Conservation (phyloP, 163 green algal species). For the Scenedesmus sp. region DNA sequence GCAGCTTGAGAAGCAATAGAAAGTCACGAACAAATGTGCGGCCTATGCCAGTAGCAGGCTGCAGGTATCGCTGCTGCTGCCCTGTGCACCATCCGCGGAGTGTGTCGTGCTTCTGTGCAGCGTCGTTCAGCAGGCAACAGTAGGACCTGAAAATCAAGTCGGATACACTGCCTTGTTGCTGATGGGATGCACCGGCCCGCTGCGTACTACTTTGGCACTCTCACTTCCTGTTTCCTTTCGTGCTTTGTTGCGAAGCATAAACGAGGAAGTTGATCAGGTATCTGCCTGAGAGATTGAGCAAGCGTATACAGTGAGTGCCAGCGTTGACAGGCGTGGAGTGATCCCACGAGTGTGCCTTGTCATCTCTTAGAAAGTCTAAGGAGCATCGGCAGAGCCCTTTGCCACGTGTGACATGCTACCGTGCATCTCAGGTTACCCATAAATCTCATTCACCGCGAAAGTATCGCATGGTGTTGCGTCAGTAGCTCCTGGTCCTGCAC, state of each 20-base stretch:
- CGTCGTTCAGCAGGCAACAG: not conserved
- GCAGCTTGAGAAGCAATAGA: not conserved
- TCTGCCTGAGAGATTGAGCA: not conserved
- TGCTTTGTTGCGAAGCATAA: not conserved
- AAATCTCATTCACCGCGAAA: no score
- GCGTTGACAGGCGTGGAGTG: not conserved
- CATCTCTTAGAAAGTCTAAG: not conserved
- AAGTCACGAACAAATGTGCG: not conserved
- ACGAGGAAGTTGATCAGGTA: no score
- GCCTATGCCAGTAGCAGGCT: not conserved
- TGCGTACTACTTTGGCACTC: not conserved
- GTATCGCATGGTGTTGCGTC: no score
- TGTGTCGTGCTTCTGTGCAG: not conserved
- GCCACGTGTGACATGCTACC: not conserved
- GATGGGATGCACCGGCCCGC: not conserved
- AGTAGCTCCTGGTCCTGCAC: no score
- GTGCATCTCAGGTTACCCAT: not conserved
- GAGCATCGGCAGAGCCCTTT: not conserved
- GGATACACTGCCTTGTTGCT: no score
- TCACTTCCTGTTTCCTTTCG: not conserved
- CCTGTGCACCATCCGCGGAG: not conserved
- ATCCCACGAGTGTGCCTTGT: not conserved
- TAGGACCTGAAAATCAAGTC: not conserved
- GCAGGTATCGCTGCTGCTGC: not conserved
- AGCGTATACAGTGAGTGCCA: not conserved